A percentile compares a stretch with the other conserved stretches of the same genome.
Evolutionary conservation across 2,329 filamentous ascomycete genomes (phyloP).

Genomic region (Metarhizium brunneum): DNA sequence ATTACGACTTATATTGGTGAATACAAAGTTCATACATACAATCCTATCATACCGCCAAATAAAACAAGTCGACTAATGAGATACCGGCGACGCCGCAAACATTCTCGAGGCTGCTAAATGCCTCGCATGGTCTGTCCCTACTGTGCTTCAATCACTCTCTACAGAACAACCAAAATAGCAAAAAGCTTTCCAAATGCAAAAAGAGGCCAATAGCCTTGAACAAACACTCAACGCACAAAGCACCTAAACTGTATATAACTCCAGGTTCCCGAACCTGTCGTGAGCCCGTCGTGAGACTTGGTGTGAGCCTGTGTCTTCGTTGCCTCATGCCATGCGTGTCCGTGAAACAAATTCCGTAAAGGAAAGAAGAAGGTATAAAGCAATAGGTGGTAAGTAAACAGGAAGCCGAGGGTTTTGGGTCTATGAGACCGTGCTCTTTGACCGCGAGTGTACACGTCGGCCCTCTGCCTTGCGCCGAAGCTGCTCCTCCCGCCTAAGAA

Average conservation of each 20-base stretch:
- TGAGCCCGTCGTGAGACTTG: conserved; percentile 2
- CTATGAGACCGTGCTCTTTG: conserved; percentile 43
- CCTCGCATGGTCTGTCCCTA: neutral
- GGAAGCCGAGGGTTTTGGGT: neutral
- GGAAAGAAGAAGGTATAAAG: neutral
- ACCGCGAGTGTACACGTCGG: conserved; percentile 43
- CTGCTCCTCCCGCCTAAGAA: conserved; percentile 54
- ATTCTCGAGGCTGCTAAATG: neutral
- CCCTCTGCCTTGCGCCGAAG: conserved; percentile 45
- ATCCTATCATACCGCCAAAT: neutral
- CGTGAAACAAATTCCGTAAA: neutral
- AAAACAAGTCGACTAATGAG: neutral
- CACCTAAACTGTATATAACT: neutral
- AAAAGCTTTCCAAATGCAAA: neutral
- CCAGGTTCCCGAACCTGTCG: conserved; percentile 3
- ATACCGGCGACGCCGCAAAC: conserved; percentile 2
- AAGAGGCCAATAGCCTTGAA: neutral
- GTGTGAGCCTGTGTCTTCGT: neutral
- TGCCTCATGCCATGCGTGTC: conserved; percentile 1
- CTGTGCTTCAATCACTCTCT: neutral
- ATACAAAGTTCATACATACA: conserved; percentile 3
- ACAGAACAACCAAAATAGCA: neutral
- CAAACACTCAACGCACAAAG: neutral
- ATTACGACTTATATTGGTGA: neutral
- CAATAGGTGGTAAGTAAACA: neutral